Conservation (phyloP, 441 rosid species). For the Pelargonium myrrhifolium region DNA sequence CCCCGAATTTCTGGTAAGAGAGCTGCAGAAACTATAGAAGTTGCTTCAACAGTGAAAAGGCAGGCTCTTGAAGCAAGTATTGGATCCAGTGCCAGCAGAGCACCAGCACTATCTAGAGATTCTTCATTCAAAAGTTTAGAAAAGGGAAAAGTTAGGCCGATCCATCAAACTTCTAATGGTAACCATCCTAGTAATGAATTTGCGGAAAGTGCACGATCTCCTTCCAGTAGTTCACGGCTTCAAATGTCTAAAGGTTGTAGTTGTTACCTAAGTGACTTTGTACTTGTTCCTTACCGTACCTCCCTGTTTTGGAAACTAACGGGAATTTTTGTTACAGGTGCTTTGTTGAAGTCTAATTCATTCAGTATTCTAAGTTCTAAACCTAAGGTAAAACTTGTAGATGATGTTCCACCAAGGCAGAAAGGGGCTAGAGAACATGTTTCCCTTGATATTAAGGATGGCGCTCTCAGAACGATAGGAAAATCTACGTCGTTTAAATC, state of each 20-base stretch:
- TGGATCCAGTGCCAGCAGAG: constrained; percentile 45
- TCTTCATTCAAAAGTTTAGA: constrained; percentile 63
- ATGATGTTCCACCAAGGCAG: constrained; percentile 53
- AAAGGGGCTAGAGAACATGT: constrained; percentile 41
- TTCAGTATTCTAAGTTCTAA: constrained; percentile 49
- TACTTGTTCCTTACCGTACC: too few relatives aligned
- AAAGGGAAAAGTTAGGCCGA: constrained; percentile 52
- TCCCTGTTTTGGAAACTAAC: constrained; percentile 14
- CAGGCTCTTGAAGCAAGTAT: constrained; percentile 47
- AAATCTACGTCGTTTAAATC: constrained; percentile 73
- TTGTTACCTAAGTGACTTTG: too few relatives aligned
- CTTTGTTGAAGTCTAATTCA: constrained; percentile 68
- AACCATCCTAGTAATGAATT: constrained; percentile 32
- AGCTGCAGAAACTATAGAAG: constrained; percentile 44
- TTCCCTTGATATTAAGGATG: constrained; percentile 48
- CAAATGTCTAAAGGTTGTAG: constrained; percentile 51
- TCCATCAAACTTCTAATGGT: constrained; percentile 37
- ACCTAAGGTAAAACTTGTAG: constrained; percentile 58
- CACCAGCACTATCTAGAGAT: constrained; percentile 49
- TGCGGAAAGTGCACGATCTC: constrained; percentile 40
- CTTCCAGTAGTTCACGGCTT: constrained; percentile 36
- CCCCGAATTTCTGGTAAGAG: constrained; percentile 46
- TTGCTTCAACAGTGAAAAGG: constrained; percentile 46
- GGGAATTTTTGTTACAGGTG: constrained; percentile 37
- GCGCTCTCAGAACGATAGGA: constrained; percentile 42